A percentile compares a stretch with the other conserved stretches of the same genome.
These are phyloP conservation scores for Leucocoprinus sp. DNA, from an alignment of 768 basidiomycete species.

Conservation along the genomic window DNA sequence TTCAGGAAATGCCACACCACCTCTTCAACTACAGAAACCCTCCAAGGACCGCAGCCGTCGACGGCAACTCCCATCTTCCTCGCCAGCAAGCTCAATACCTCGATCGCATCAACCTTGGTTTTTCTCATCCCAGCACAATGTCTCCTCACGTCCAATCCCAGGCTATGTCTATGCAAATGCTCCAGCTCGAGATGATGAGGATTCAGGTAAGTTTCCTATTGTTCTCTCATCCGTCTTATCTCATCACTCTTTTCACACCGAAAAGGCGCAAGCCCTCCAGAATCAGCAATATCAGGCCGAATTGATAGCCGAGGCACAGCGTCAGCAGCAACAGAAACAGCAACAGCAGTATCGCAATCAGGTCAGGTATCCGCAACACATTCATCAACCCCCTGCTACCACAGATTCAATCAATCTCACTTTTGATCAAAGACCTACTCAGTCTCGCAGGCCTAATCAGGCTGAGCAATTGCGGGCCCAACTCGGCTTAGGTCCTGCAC, in stretches of 20 bases:
- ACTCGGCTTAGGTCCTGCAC: conserved; percentile 33
- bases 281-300: conserved; percentile 72
- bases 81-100: conserved; percentile 49
- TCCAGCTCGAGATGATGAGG: conserved; percentile 76
- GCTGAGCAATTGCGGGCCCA: conserved; percentile 59
- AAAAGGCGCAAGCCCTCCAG: conserved; percentile 65
- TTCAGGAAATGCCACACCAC: conserved; percentile 49
- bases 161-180: conserved; percentile 74
- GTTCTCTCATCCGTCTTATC: conserved; percentile 8
- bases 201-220: conserved; percentile 52
- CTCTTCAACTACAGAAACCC: conserved; percentile 43
- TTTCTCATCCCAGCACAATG: conserved; percentile 33
- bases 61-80: conserved; percentile 59
- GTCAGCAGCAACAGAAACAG: conserved; percentile 25
- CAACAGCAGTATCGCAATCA: conserved; percentile 29
- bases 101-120: conserved; percentile 45
- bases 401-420: conserved; percentile 58
- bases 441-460: conserved; percentile 62
- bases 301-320: conserved; percentile 44
- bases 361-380: conserved; percentile 39
- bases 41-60: conserved; percentile 67
- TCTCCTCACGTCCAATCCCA: conserved; percentile 47
- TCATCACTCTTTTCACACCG: conserved; percentile 13
- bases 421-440: conserved; percentile 59
- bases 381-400: conserved; percentile 54